These are phyloP conservation scores for Corymbia calophylla DNA, from an alignment of 441 rosid genomes.

Conservation along the genomic window DNA sequence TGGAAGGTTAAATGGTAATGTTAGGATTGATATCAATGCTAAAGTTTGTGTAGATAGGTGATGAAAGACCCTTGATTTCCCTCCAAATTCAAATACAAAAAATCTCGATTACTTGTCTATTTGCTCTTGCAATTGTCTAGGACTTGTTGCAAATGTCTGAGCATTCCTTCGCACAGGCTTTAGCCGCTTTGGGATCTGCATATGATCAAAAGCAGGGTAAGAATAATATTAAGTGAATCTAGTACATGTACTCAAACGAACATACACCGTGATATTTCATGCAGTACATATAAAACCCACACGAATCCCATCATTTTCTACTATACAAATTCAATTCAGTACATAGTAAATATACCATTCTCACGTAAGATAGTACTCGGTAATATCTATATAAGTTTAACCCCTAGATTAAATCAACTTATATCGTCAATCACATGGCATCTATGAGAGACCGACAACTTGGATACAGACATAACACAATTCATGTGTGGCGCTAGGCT, in stretches of 20 bases:
- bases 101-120: neutral
- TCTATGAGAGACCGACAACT: neutral
- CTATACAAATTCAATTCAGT: neutral
- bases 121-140: neutral
- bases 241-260: neutral
- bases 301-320: neutral
- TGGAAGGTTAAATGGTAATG: no score
- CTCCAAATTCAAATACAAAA: neutral
- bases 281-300: neutral
- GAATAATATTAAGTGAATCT: neutral
- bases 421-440: neutral
- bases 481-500: neutral
- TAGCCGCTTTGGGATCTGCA: neutral
- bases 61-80: no score
- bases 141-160: neutral
- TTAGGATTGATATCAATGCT: no score
- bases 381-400: no score
- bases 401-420: neutral
- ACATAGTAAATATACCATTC: neutral
- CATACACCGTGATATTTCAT: neutral
- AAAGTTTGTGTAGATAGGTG: no score
- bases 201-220: neutral
- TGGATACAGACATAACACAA: neutral
- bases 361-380: neutral
- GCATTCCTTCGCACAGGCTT: neutral